Base-by-base conservation (phyloP, 2,329 filamentous ascomycete genomes). In the Penicillium sp. region DNA sequence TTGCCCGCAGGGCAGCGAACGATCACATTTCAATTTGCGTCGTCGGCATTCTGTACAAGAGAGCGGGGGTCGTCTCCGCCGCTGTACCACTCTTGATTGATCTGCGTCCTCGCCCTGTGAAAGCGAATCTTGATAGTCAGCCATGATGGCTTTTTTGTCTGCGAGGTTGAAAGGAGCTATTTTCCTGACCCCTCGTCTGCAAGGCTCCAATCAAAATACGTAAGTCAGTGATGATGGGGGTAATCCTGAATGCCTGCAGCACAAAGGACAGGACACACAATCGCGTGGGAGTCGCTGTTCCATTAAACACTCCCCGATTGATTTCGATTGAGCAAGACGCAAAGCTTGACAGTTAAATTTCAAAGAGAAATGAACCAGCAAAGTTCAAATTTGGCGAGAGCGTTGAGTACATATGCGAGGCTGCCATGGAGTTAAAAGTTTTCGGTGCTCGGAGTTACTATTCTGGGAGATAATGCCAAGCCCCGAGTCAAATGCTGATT, bases 21-120 rank as follows among this genome's bases (percentile, higher is more conserved):
- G 91, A 77, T 91, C 88, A 76, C 90, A 93, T 72, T 90, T 91
- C 55, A 92, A 79, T 75, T 93, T 93, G 42, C 90, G 83, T 23
- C 89, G 84, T 39, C 90, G 83, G 69, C 88, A 91, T 72, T 89
- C 85, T 33, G 88, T 81, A 70, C 87, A 91, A 27, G 85, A 88
- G 7, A 60, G 84, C 83, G 72, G 90, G 88, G 79, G 88, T 83
- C 67, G 85, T 81, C 77, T 88, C 84, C 62, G 68, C n/a, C 71
- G 78, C 31, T 84, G 80, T 23, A 63, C 47, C 9, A 57, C 42
- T 53, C 16, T 58, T 3, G 55, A 44, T n/a, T 37, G n/a, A 16
- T 60, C 57, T 19, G 37, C 46, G 13, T 23, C 39, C 23, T 62
- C 63, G 7, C 54, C 54, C 25, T 61, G 45, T 58, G 48, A 51